Evolutionary conservation across 2,329 filamentous ascomycete genomes (phyloP).

Genomic region (Aspergillus sp.): DNA sequence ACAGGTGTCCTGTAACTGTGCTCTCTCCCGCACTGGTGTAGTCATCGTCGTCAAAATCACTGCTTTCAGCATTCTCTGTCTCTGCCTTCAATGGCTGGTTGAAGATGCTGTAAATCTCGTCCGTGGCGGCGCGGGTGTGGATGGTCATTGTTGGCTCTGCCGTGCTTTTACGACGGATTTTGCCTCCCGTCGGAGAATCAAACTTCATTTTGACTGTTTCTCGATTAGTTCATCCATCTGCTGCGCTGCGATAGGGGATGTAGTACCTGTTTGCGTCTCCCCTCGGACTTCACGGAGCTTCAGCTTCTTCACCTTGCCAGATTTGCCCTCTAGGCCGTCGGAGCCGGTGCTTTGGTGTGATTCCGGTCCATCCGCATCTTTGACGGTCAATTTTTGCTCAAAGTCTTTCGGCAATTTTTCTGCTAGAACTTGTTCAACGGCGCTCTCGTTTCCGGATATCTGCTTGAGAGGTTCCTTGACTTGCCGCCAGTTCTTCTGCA

Average conservation of each 20-base stretch:
- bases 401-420: conserved; percentile 28
- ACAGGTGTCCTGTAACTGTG: conserved; percentile 68
- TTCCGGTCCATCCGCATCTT: conserved; percentile 17
- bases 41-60: conserved; percentile 65
- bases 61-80: conserved; percentile 58
- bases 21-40: conserved; percentile 87
- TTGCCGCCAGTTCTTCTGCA: conserved; percentile 52
- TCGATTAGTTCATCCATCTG: background rate
- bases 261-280: conserved; percentile 86
- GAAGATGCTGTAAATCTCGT: conserved; percentile 97
- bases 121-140: conserved; percentile 89
- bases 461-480: conserved; percentile 54
- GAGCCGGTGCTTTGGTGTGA: conserved; percentile 9
- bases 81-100: conserved; percentile 71
- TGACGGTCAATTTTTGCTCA: conserved; percentile 30
- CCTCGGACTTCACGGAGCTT: conserved; percentile 78
- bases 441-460: conserved; percentile 42
- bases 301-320: conserved; percentile 61
- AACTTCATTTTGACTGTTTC: conserved; percentile 81
- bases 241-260: background rate
- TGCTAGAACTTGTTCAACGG: conserved; percentile 18
- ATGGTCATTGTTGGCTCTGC: conserved; percentile 96
- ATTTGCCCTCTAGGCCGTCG: conserved; percentile 23
- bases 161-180: conserved; percentile 73
- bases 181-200: conserved; percentile 82